Base-by-base conservation (phyloP, 345 rosid genomes). In the Populus davidiana region DNA sequence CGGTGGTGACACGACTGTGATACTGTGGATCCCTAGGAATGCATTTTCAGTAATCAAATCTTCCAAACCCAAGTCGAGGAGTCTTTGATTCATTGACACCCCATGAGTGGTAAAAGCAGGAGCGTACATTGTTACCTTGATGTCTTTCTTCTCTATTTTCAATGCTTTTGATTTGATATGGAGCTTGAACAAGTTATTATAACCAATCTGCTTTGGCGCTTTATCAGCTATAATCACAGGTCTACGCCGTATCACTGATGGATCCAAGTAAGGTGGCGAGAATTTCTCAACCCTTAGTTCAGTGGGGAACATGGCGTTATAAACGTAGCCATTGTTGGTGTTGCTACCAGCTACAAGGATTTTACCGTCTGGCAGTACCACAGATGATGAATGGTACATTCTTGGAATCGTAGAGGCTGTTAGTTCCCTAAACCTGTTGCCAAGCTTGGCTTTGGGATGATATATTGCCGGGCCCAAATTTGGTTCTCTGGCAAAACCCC, bases 51-150 rank as follows among this genome's bases (percentile, higher is more conserved):
- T 35, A 75, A 21, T 20, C 5, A 87, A 88, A 2, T 33, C 6
- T 7, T 29, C 70, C 17, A 83, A 17, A 21, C 82, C 86, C 84
- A 88, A 77, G 29, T 79, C 12, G 5, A 88, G 31, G 75, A 88
- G 67, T 76, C 97, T 86, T 83, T 86, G 90, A 76, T 89, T 91
- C 96, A 93, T 93, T 16, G 89, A 80, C 66, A 89, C 79, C 18
- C 94, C 88, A 59, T 91, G 94, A 2, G 97, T 93, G 4, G 93
- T 87, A 35, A 93, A 93, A 5, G 96, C 71, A 5, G 97, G 93
- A 4, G 91, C 88, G 49, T 88, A 84, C 85, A 91, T 84, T 5
- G 81, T 84, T 13, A 91, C 81, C 77, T 50, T 81, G 9, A 89
- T 68, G 18, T 86, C 82, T 20, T 43, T 3, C 70, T 72, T 65